Base-by-base conservation (phyloP, 129 eudicot genomes). In the Daucus carota region DNA sequence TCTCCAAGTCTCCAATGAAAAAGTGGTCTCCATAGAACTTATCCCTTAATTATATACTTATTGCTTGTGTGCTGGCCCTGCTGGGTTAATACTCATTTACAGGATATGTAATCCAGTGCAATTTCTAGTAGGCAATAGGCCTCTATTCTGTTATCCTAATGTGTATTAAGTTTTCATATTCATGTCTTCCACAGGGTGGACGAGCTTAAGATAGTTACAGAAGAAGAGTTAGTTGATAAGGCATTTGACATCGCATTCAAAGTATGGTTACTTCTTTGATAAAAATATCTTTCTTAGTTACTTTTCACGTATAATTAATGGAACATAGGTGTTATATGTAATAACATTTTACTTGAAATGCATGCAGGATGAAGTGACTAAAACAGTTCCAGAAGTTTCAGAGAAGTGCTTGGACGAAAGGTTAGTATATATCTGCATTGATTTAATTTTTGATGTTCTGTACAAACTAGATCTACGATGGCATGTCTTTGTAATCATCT, bases 191-290 rank as follows among this genome's bases (percentile, higher is more conserved):
- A 9, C 65, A 84, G 88, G 81, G 92, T 94, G 72, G 96, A 94
- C 62, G 93, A 86, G 65, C 96, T 94, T 73, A 91, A 86, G 75
- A 83, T 91, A 67, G 29, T 87, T 22, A 84, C 66, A 3, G 96
- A 89, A 84, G 94, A 91, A 72, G 97, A 94, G 73, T 77, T 94
- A 79, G 92, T 90, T 16, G 77, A 79, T 48, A 80, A 83, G 84
- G 97, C 98, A 28, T 85, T 87, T 76, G 89, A 80, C 73, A 86
- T 86, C 78, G 86, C 96, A 54, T 81, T 91, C 77, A 81, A 86
- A 87, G 95, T 84, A 87, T 78, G 81, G 3, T 36, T 60, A 29
- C 44, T 76, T 50, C 74, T 44, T 52, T 40, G 14, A 65, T 47
- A 12, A 0, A 0, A 2, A 63, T 28, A 13, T 29, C 29, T 63